These are phyloP conservation scores for Hebeloma cylindrosporum DNA, from an alignment of 768 basidiomycete genomes.

Conservation along the genomic window DNA sequence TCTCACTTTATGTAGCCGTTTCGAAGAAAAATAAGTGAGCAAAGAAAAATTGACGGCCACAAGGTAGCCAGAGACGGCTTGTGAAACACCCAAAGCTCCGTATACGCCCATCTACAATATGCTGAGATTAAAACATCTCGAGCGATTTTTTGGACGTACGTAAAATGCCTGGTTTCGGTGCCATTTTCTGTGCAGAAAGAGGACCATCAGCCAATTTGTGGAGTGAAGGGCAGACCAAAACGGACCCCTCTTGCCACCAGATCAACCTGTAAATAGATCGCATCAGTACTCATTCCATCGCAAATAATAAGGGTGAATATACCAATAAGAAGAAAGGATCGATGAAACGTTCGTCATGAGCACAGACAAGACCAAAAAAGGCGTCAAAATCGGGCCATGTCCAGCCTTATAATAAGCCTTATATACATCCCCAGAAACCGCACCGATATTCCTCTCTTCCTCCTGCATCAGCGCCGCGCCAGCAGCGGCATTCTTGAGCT, in stretches of 20 bases:
- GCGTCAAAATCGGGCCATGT: slow-evolving; percentile 60
- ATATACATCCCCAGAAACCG: slow-evolving; percentile 54
- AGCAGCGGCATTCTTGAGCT: slow-evolving; percentile 34
- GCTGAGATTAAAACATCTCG: slow-evolving; percentile 2
- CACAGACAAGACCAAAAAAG: slow-evolving; percentile 57
- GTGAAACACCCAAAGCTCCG: slow-evolving; percentile 64
- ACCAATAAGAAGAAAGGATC: slow-evolving; percentile 81
- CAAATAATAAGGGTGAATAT: slow-evolving; percentile 15
- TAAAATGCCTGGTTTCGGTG: slow-evolving; percentile 62
- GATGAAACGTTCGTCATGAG: slow-evolving; percentile 63
- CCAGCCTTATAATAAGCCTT: slow-evolving; percentile 66
- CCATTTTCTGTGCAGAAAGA: slow-evolving; percentile 45
- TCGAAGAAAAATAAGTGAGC: slow-evolving; percentile 76
- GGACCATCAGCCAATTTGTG: slow-evolving; percentile 11
- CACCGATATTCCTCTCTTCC: slow-evolving; percentile 79
- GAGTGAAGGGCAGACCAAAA: not conserved
- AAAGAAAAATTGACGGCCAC: slow-evolving; percentile 65
- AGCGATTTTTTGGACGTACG: slow-evolving; percentile 37
- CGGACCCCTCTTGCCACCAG: slow-evolving; percentile 71
- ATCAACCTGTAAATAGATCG: slow-evolving; percentile 53
- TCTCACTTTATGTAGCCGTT: slow-evolving; percentile 55
- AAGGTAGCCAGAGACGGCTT: slow-evolving; percentile 64
- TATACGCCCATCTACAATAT: slow-evolving; percentile 72
- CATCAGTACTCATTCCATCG: not conserved
- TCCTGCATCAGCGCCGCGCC: slow-evolving; percentile 70